phyloP scores from a whole-genome alignment of 2,329 filamentous ascomycete genomes.

The Aspergillus vadensis region DNA sequence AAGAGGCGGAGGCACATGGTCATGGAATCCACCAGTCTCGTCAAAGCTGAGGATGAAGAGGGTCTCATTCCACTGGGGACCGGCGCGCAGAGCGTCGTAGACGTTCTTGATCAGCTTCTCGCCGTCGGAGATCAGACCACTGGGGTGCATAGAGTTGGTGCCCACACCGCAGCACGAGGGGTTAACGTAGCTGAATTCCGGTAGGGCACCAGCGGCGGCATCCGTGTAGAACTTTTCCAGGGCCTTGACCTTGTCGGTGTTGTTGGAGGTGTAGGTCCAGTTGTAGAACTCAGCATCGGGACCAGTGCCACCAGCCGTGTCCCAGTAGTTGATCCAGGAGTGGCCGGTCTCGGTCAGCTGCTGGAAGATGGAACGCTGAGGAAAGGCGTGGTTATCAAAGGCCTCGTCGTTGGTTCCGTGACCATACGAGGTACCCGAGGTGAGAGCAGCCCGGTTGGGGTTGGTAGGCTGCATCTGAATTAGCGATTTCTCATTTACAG shows the following conservation, averaged over 20 bases:
- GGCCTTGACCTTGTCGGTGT: slow-evolving; percentile 32
- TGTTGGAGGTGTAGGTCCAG: slow-evolving; percentile 36
- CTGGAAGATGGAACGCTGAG: slow-evolving; percentile 45
- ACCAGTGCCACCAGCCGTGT: slow-evolving; percentile 25
- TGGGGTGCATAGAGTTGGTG: slow-evolving; percentile 41
- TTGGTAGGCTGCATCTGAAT: slow-evolving; percentile 41
- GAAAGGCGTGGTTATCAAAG: slow-evolving; percentile 30
- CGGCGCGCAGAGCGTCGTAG: slow-evolving; percentile 39
- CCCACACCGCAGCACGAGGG: slow-evolving; percentile 44
- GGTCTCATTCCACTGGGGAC: slow-evolving; percentile 39
- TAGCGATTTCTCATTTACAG: background rate
- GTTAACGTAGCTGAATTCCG: slow-evolving; percentile 41
- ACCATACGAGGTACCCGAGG: slow-evolving; percentile 36
- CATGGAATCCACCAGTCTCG: slow-evolving; percentile 43
- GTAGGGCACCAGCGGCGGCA: slow-evolving; percentile 33
- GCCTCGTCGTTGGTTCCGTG: slow-evolving; percentile 37
- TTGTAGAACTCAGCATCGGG: slow-evolving; percentile 38
- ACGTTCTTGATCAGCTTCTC: slow-evolving; percentile 40
- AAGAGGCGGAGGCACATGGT: slow-evolving; percentile 41
- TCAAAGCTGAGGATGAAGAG: slow-evolving; percentile 43
- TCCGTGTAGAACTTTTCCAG: slow-evolving; percentile 39
- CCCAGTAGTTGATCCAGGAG: slow-evolving; percentile 41
- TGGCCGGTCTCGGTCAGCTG: slow-evolving; percentile 35
- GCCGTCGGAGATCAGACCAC: slow-evolving; percentile 38
- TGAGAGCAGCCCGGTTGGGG: slow-evolving; percentile 43